Base-by-base conservation (phyloP, 306 rosid species). In the Castanopsis chinensis region DNA sequence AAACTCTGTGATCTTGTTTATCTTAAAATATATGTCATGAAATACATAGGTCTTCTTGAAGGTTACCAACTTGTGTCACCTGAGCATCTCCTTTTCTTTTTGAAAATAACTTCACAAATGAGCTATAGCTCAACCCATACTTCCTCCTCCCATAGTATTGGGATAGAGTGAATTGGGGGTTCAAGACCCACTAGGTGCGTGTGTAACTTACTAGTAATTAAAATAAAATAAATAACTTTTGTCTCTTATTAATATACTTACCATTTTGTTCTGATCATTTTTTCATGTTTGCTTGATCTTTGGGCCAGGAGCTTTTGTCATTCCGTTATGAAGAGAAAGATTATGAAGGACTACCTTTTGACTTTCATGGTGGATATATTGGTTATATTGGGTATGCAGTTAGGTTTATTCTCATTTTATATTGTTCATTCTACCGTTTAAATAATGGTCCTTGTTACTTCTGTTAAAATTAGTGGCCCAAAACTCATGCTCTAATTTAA, bases 371-470 rank as follows among this genome's bases (percentile, higher is more conserved):
- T 59, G 99, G 99, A 88, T 96, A 86, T 87, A 83, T 96, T 80
- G 99, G 99, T 86, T 96, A 93, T 85, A 81, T 96, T 1, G 99
- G 99, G 98, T 96, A 90, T 72, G 98, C 85, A 80, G 75, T 77
- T 51, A 54, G 37, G 78, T 70, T 72, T 81, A 6, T 81, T 79
- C 63, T 41, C 53, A 69, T 28, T 23, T 71, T 27, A 13, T n/a
- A 49, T 32, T 69, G 19, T 49, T 56, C 78, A 4, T 70, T 52
- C 25, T 71, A 71, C 72, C 7, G 53, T 58, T 68, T 28, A 45
- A 23, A 1, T 32, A 23, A 65, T 51, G 41, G 1, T 32, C 33
- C 30, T 15, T 57, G n/a, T 49, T 65, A 59, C 45, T 3, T 57
- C 27, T 11, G 0, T 19, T 35, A 68, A 49, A 13, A 68, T 35